Conservation (phyloP, 106 monocot genomes). For the Dendrobium catenatum region DNA sequence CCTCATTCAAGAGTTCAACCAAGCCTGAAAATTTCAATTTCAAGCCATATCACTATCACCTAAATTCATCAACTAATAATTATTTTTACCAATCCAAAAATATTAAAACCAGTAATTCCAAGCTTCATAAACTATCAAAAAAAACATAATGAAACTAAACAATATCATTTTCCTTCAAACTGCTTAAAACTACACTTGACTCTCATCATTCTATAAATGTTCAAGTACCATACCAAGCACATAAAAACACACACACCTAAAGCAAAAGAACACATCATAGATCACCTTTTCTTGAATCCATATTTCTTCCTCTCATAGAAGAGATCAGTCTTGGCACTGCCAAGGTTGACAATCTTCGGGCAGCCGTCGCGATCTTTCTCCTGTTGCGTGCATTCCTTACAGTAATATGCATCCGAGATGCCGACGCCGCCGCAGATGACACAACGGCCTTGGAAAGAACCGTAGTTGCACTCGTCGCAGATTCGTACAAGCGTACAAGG, state of each 20-base stretch:
- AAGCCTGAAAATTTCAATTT: too few relatives aligned
- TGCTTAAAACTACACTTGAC: too few relatives aligned
- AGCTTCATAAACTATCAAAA: too few relatives aligned
- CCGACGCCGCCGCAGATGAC: conserved; percentile 71
- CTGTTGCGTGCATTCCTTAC: conserved; percentile 63
- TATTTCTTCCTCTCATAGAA: conserved; percentile 73
- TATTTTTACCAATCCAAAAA: too few relatives aligned
- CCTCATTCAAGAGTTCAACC: too few relatives aligned
- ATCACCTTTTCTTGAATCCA: conserved; percentile 67
- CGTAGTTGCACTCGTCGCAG: conserved; percentile 75
- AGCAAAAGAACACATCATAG: neutral
- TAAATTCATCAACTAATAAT: too few relatives aligned
- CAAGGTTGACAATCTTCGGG: conserved; percentile 67
- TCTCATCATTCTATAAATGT: too few relatives aligned
- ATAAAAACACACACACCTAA: neutral
- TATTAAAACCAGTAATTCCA: too few relatives aligned
- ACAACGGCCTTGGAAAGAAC: conserved; percentile 61
- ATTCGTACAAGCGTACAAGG: conserved; percentile 67
- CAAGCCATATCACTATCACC: too few relatives aligned
- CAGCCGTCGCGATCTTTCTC: conserved; percentile 63
- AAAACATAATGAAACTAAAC: too few relatives aligned
- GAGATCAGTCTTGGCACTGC: conserved; percentile 61
- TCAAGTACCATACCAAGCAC: too few relatives aligned
- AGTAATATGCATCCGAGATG: conserved; percentile 66
- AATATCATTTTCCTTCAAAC: too few relatives aligned